A percentile compares a stretch with the other conserved stretches of the same genome.
These are phyloP conservation scores for Ganoderma sinense DNA, from an alignment of 1,284 basidiomycete genomes.

Conservation along the genomic window DNA sequence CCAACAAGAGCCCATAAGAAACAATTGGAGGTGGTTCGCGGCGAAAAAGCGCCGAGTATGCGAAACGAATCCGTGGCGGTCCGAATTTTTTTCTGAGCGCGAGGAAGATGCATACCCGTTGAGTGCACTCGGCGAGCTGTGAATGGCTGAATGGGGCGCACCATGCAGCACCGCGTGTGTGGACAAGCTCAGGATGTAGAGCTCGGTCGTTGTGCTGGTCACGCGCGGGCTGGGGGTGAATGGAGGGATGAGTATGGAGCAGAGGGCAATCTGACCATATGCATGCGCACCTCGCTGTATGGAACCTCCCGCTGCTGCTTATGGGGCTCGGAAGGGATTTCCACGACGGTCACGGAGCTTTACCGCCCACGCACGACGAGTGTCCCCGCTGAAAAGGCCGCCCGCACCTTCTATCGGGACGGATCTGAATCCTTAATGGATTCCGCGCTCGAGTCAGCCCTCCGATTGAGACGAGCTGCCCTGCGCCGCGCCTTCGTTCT, in stretches of 20 bases:
- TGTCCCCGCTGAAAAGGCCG: conserved; percentile 6
- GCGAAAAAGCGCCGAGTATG: conserved; percentile 20
- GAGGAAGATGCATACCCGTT: conserved; percentile 10
- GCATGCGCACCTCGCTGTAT: conserved; percentile 1
- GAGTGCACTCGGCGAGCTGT: background rate
- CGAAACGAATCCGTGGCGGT: conserved; percentile 12
- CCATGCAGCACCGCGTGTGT: conserved; percentile 1
- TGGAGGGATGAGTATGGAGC: conserved; percentile 4
- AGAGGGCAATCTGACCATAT: conserved; percentile 10
- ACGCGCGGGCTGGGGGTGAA: background rate
- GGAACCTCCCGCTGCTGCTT: background rate
- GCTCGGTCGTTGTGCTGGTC: conserved; percentile 3
- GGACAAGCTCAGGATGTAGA: background rate
- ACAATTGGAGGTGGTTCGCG: conserved; percentile 17
- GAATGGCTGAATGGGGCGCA: background rate
- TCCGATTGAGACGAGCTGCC: background rate
- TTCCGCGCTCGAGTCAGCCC: conserved; percentile 18
- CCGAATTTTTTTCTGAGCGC: conserved; percentile 7
- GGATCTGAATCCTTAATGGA: conserved; percentile 29
- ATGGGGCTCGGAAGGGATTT: conserved; percentile 14
- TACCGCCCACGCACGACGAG: background rate
- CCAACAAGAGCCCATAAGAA: conserved; percentile 19
- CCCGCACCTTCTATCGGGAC: conserved; percentile 23
- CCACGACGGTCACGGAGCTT: conserved; percentile 26
- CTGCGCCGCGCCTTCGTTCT: conserved; percentile 8